phyloP scores from a whole-genome alignment of 176 grass and related monocot species.

The Raddia distichophylla region DNA sequence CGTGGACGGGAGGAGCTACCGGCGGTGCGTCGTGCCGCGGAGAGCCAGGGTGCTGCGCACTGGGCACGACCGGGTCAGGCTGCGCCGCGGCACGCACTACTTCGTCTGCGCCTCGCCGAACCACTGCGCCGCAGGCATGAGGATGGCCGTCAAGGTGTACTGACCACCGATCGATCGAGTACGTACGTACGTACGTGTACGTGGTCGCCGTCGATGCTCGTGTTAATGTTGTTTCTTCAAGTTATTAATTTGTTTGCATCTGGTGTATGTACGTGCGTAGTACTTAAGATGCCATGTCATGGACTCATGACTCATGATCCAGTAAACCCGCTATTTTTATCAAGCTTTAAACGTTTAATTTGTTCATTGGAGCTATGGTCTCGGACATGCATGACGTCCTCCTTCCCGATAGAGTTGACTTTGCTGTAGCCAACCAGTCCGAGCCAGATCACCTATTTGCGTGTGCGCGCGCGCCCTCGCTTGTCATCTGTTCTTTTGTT shows the following conservation, averaged over 20 bases:
- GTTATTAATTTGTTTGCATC: not conserved
- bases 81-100: conserved; percentile 50
- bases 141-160: conserved; percentile 39
- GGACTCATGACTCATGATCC: no score
- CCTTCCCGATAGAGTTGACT: not conserved
- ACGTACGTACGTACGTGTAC: no score
- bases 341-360: not conserved
- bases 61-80: conserved; percentile 26
- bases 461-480: no score
- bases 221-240: no score
- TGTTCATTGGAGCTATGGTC: no score
- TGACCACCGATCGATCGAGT: not conserved
- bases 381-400: not conserved
- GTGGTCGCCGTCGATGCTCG: not conserved
- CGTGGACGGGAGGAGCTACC: conserved; percentile 35
- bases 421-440: not conserved
- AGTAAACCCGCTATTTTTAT: not conserved
- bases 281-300: not conserved
- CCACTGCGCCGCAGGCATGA: conserved; percentile 52
- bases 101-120: conserved; percentile 52
- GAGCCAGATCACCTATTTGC: not conserved
- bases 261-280: not conserved
- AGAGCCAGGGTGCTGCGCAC: conserved; percentile 18
- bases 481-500: no score
- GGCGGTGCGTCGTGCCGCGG: conserved; percentile 26